Evolutionary conservation across 805 yeast species (phyloP), one percentile per base, ranked within the genome.

Genomic region (Pichia paraexigua): DNA sequence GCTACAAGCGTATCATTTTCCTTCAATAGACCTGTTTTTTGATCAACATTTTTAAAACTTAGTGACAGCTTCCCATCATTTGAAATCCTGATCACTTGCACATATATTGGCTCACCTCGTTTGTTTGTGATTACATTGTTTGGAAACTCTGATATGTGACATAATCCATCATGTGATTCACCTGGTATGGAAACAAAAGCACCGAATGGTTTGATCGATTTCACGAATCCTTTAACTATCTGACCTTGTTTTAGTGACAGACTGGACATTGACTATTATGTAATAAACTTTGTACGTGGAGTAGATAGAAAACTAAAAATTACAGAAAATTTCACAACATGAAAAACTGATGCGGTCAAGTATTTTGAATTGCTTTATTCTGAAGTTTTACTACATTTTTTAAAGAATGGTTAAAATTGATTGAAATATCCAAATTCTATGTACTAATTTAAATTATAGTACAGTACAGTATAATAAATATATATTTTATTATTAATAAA

Each of bases 41-140:
- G 97, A 61, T 88, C 87, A 2, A 88, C 75, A 18, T 80, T 78
- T 59, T 80, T 78, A 87, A 90, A 80, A 0, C 85, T 74, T 39
- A 91, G 65, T 2, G 83, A 73, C 2, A 88, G 72, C 12, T 73
- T 73, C 17, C 74, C 74, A n/a, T 72, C 73, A 12, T 53, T 47
- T 22, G 61, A 61, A 7, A 80, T 53, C 35, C 71, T 71, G 0
- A 71, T 59, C 2, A 90, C 79, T 60, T 78, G 78, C 5, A 82
- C 94, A 61, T 66, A 83, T 9, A 90, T 90, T 8, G 71, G 70
- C 54, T 89, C 89, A 50, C 79, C 76, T 35, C 69, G 58, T 43
- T 71, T 67, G 18, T 87, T 68, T 3, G 69, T 56, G n/a, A 63
- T 62, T 1, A 54, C 10, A 24, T 27, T 21, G 15, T 79, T 71